These are phyloP conservation scores for Suillus brevipes DNA, from an alignment of 768 basidiomycete genomes.

Conservation along the genomic window DNA sequence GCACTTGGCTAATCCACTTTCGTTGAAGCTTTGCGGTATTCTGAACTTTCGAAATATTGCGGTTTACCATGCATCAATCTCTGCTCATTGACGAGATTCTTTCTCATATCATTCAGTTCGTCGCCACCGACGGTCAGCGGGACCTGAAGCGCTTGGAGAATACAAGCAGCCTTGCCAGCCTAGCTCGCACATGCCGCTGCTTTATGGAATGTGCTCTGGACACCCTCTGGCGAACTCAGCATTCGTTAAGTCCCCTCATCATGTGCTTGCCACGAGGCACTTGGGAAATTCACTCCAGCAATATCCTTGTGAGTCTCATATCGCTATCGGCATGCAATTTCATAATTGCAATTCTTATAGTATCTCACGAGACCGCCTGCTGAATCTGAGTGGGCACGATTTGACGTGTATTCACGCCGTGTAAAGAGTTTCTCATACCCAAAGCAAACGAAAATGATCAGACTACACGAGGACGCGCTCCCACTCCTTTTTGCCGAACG, in stretches of 20 bases:
- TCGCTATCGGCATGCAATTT: neutral
- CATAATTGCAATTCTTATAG: conserved; percentile 11
- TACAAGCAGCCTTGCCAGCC: conserved; percentile 24
- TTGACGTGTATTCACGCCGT: conserved; percentile 27
- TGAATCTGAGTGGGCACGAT: conserved; percentile 21
- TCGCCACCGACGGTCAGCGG: conserved; percentile 22
- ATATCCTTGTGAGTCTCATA: conserved; percentile 23
- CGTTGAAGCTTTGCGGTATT: neutral
- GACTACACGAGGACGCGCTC: conserved; percentile 27
- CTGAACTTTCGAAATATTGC: neutral
- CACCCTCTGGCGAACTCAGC: conserved; percentile 31
- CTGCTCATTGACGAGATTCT: conserved; percentile 30
- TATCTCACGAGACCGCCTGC: conserved; percentile 22
- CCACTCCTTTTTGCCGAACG: conserved; percentile 20
- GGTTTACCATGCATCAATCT: conserved; percentile 28
- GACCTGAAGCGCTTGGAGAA: conserved; percentile 22
- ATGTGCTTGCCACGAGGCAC: conserved; percentile 29
- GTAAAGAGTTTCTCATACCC: conserved; percentile 26
- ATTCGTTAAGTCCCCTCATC: conserved; percentile 29
- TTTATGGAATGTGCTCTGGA: conserved; percentile 32
- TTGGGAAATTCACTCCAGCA: conserved; percentile 24
- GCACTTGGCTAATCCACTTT: neutral
- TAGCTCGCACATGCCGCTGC: conserved; percentile 30
- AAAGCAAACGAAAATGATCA: conserved; percentile 20
- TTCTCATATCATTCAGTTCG: conserved; percentile 23